Evolutionary conservation across 2,329 filamentous ascomycete species (phyloP).

Genomic region (Colletotrichum scovillei): DNA sequence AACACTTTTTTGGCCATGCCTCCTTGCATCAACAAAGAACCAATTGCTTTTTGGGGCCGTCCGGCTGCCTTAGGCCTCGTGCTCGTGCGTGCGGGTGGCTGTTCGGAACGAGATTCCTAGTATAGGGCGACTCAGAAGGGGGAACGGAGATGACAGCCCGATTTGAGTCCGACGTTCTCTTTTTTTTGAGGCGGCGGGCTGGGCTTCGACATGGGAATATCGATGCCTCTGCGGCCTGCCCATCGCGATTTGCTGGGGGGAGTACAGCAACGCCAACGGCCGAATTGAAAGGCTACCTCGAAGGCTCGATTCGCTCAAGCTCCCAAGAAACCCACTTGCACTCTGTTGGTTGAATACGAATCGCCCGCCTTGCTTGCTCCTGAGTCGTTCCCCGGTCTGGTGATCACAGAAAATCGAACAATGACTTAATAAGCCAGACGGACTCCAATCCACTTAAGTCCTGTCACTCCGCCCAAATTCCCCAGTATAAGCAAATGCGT

Average conservation of each 20-base stretch:
- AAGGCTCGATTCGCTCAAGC: background rate
- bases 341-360: constrained; percentile 19
- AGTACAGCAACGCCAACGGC: constrained; percentile 3
- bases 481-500: background rate
- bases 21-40: background rate
- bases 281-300: background rate
- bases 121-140: constrained; percentile 26
- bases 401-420: background rate
- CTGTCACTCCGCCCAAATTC: constrained; percentile 23
- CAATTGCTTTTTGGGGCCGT: background rate
- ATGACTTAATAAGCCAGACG: background rate
- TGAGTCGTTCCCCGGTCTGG: constrained; percentile 12
- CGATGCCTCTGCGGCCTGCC: background rate
- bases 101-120: constrained; percentile 3
- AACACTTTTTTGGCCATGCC: background rate
- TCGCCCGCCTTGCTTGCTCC: background rate
- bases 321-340: background rate
- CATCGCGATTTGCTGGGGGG: constrained; percentile 9
- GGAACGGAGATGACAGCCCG: constrained; percentile 20
- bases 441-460: background rate
- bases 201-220: background rate
- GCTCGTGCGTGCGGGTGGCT: background rate
- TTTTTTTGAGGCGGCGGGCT: background rate
- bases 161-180: constrained; percentile 24
- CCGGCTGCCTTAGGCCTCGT: background rate